A percentile compares a stretch with the other conserved stretches of the same genome.
These are phyloP conservation scores for Zymoseptoria tritici DNA, from an alignment of 2,329 filamentous ascomycete species.

Conservation along the genomic window DNA sequence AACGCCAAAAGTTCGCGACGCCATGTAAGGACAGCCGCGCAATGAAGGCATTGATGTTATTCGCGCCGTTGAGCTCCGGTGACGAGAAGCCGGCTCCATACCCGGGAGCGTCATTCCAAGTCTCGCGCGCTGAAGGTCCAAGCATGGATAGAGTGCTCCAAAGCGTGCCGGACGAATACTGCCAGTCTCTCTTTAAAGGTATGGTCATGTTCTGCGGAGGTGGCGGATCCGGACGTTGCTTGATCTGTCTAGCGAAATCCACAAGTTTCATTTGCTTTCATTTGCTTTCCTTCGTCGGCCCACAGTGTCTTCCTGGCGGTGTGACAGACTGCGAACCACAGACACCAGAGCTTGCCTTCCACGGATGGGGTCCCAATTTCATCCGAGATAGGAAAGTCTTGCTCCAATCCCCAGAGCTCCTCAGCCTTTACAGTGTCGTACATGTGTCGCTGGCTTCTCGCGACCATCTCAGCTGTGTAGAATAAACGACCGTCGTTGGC, in stretches of 20 bases:
- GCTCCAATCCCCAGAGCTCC: conserved; percentile 2
- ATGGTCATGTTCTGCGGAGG: conserved; percentile 5
- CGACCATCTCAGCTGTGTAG: conserved; percentile 1
- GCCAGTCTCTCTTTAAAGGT: background rate
- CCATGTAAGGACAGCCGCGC: conserved; percentile 20
- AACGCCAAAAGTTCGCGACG: conserved; percentile 18
- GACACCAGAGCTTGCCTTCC: background rate
- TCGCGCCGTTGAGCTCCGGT: conserved; percentile 25
- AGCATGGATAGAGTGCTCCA: background rate
- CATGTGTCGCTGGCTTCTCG: background rate
- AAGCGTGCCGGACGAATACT: background rate
- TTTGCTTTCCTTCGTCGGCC: background rate
- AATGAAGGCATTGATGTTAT: conserved; percentile 29
- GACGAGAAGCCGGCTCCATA: conserved; percentile 13
- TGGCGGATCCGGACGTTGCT: conserved; percentile 20
- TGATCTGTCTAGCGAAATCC: conserved; percentile 12
- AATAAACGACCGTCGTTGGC: conserved; percentile 2
- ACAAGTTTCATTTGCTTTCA: conserved; percentile 2
- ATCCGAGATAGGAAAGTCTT: background rate
- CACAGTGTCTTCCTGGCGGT: background rate
- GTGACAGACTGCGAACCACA: conserved; percentile 1
- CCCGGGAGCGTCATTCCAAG: conserved; percentile 19
- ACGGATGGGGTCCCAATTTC: background rate
- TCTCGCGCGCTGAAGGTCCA: background rate
- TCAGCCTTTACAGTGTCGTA: background rate